Evolutionary conservation across 2,329 filamentous ascomycete genomes (phyloP).

Genomic region (Fusarium burgessii): DNA sequence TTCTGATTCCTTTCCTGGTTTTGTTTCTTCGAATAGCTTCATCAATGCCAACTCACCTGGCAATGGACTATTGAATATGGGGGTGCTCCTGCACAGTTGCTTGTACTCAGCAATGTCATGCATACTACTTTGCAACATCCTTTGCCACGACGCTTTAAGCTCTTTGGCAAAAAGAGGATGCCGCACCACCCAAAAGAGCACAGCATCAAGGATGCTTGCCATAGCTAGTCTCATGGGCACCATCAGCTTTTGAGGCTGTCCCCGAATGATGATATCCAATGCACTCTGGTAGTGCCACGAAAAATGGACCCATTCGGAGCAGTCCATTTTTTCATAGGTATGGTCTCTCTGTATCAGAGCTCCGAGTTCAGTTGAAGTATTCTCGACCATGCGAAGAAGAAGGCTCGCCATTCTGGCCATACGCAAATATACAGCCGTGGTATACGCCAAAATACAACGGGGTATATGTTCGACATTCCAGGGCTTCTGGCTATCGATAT

Average conservation of each 20-base stretch:
- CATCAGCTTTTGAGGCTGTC: slow-evolving; percentile 43
- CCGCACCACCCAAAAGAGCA: slow-evolving; percentile 46
- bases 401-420: slow-evolving; percentile 46
- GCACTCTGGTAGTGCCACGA: slow-evolving; percentile 47
- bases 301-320: slow-evolving; percentile 38
- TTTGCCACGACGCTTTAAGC: slow-evolving; percentile 45
- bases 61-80: slow-evolving; percentile 26
- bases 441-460: slow-evolving; percentile 51
- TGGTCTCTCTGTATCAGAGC: slow-evolving; percentile 32
- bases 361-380: slow-evolving; percentile 43
- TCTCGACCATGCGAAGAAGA: slow-evolving; percentile 47
- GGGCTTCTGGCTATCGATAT: slow-evolving; percentile 39
- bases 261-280: slow-evolving; percentile 46
- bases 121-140: slow-evolving; percentile 41
- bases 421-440: slow-evolving; percentile 48
- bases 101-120: slow-evolving; percentile 47
- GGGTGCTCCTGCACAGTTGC: slow-evolving; percentile 23
- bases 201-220: slow-evolving; percentile 48
- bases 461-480: slow-evolving; percentile 49
- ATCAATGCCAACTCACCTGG: slow-evolving; percentile 35
- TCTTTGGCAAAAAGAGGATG: slow-evolving; percentile 42
- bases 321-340: slow-evolving; percentile 28
- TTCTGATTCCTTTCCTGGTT: not conserved
- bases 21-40: slow-evolving; percentile 37
- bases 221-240: slow-evolving; percentile 50